Evolutionary conservation across 192 early-diverging fungal species (phyloP).

Genomic region (Coemansia biformis): DNA sequence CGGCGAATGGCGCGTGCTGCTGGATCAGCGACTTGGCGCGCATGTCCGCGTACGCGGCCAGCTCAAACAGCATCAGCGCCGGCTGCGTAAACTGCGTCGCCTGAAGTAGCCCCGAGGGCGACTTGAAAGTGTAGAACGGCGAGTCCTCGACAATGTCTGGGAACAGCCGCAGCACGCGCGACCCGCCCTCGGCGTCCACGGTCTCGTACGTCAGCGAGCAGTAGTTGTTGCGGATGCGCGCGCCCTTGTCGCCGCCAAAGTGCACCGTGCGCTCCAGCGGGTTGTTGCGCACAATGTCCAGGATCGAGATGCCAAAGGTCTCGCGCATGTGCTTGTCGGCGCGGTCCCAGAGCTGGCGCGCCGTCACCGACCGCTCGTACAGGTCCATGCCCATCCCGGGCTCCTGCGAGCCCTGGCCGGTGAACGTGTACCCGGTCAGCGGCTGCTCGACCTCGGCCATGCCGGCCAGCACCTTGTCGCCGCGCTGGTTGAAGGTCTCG

Average conservation of each 20-base stretch:
- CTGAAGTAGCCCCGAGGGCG: slow-evolving; percentile 78
- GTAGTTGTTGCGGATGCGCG: slow-evolving; percentile 53
- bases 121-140: slow-evolving; percentile 72
- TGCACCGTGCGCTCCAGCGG: slow-evolving; percentile 53
- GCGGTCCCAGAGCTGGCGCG: slow-evolving; percentile 85
- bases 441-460: slow-evolving; percentile 93
- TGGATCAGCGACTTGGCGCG: slow-evolving; percentile 76
- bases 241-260: slow-evolving; percentile 49
- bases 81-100: slow-evolving; percentile 97
- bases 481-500: slow-evolving; percentile 81
- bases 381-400: slow-evolving; percentile 95
- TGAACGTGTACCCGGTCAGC: slow-evolving; percentile 86
- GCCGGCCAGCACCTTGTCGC: slow-evolving; percentile 71
- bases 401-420: slow-evolving; percentile 95
- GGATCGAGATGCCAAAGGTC: slow-evolving; percentile 61
- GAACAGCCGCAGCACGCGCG: slow-evolving; percentile 60
- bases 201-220: slow-evolving; percentile 37
- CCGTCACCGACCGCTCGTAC: slow-evolving; percentile 73
- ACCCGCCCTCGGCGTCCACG: background rate
- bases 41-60: slow-evolving; percentile 78
- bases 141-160: slow-evolving; percentile 68
- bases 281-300: slow-evolving; percentile 52
- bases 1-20: slow-evolving; percentile 71
- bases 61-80: slow-evolving; percentile 81
- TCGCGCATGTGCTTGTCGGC: slow-evolving; percentile 81